Percentiles rank a stretch among this genome's conserved stretches.
Conservation (phyloP, 805 yeast species). For the Nakazawaea holstii region DNA sequence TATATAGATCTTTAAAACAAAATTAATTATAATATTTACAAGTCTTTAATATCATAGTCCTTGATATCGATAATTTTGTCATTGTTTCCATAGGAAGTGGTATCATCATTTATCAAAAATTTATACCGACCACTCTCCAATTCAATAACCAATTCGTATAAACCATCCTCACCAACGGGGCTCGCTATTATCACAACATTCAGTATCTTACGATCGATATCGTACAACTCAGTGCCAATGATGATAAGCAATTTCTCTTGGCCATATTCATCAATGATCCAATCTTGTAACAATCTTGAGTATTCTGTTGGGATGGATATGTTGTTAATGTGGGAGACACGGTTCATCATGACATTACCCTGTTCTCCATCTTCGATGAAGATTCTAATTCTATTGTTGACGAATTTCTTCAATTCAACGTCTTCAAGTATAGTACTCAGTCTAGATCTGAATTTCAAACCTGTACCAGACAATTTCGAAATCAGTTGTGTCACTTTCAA, state of each 20-base stretch:
- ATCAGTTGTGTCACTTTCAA: slow-evolving; percentile 17
- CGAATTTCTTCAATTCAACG: background rate
- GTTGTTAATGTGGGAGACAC: background rate
- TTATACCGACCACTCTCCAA: background rate
- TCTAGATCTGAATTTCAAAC: slow-evolving; percentile 20
- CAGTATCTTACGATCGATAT: slow-evolving; percentile 1
- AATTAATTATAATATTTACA: background rate
- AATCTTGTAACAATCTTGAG: background rate
- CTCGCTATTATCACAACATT: background rate
- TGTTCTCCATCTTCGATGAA: slow-evolving; percentile 10
- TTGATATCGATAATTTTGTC: slow-evolving; percentile 6
- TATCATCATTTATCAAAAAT: slow-evolving; percentile 1
- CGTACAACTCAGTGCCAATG: background rate
- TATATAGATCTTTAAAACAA: background rate
- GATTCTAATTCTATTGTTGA: slow-evolving; percentile 1
- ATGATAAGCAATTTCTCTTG: background rate
- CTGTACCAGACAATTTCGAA: slow-evolving; percentile 20
- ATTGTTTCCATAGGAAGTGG: background rate
- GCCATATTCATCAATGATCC: slow-evolving; percentile 2
- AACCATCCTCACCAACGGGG: background rate
- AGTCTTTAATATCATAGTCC: slow-evolving; percentile 1
- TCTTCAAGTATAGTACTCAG: background rate
- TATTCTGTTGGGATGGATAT: background rate
- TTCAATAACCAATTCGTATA: slow-evolving; percentile 1
- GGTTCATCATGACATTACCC: background rate